A percentile compares a stretch with the other conserved stretches of the same genome.
Evolutionary conservation across 441 rosid genomes (phyloP).

Genomic region (Adansonia gregorii): DNA sequence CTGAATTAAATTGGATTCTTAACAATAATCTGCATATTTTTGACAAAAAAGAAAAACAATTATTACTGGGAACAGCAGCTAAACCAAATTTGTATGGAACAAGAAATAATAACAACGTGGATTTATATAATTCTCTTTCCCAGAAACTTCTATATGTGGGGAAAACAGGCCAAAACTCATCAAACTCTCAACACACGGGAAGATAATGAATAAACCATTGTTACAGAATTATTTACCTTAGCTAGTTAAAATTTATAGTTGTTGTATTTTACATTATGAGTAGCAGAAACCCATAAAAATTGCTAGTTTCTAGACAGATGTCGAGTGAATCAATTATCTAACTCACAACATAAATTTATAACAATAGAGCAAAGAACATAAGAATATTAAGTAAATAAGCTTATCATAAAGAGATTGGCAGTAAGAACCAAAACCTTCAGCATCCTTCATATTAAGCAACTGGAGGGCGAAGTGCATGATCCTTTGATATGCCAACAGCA

Average conservation of each 20-base stretch:
- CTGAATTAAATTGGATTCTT: background rate
- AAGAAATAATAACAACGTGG: background rate
- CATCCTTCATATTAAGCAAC: conserved; percentile 41
- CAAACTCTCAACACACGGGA: background rate
- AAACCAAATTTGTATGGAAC: conserved; percentile 3
- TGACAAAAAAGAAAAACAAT: background rate
- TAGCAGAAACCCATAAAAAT: conserved; percentile 8
- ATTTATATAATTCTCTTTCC: background rate
- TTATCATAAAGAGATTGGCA: background rate
- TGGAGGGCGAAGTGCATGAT: conserved; percentile 57
- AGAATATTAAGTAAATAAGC: conserved; percentile 13
- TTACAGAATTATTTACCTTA: too few species aligned
- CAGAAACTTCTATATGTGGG: background rate
- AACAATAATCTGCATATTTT: background rate
- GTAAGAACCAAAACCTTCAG: conserved; percentile 6
- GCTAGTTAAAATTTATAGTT: conserved; percentile 21
- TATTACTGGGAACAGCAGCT: background rate
- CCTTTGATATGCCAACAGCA: conserved; percentile 53
- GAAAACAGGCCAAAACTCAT: background rate
- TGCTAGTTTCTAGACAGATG: conserved; percentile 10
- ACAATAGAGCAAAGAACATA: background rate
- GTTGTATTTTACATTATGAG: conserved; percentile 27
- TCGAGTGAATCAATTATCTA: conserved; percentile 19
- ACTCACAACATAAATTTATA: background rate
- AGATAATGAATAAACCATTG: background rate